Percentiles rank a stretch among this genome's conserved stretches.
These are phyloP conservation scores for Spathaspora passalidarum DNA, from an alignment of 805 yeast species.

Conservation along the genomic window DNA sequence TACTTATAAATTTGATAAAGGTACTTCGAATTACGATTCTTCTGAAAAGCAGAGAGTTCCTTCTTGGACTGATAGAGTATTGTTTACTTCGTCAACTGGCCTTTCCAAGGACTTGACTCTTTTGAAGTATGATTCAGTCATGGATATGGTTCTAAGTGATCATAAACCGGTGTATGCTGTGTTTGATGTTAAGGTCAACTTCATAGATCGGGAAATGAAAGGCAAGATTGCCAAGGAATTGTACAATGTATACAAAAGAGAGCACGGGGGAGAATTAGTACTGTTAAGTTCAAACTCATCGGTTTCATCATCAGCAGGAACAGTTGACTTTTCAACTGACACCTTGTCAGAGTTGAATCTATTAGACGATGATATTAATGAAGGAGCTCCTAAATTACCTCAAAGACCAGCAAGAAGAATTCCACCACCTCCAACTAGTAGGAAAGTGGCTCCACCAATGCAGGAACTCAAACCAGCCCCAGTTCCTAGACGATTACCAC, in stretches of 20 bases:
- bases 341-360: constrained; percentile 35
- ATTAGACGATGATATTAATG: constrained; percentile 23
- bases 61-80: constrained; percentile 94
- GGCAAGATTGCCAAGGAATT: constrained; percentile 22
- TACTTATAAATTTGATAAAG: constrained; percentile 91
- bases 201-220: constrained; percentile 51
- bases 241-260: constrained; percentile 27
- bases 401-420: constrained; percentile 11
- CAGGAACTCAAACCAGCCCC: background rate
- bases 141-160: constrained; percentile 66
- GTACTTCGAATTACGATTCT: constrained; percentile 77
- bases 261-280: constrained; percentile 17
- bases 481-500: constrained; percentile 14
- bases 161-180: constrained; percentile 92
- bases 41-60: constrained; percentile 92
- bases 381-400: constrained; percentile 11
- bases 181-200: constrained; percentile 61
- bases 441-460: constrained; percentile 5
- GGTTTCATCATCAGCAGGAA: constrained; percentile 1
- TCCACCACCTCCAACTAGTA: constrained; percentile 21
- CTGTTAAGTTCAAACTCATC: constrained; percentile 4
- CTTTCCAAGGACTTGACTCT: constrained; percentile 42
- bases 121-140: constrained; percentile 64
- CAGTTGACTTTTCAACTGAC: constrained; percentile 20
- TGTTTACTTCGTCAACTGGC: constrained; percentile 50